phyloP scores from a whole-genome alignment of 345 rosid species.

The Aquilaria sinensis region DNA sequence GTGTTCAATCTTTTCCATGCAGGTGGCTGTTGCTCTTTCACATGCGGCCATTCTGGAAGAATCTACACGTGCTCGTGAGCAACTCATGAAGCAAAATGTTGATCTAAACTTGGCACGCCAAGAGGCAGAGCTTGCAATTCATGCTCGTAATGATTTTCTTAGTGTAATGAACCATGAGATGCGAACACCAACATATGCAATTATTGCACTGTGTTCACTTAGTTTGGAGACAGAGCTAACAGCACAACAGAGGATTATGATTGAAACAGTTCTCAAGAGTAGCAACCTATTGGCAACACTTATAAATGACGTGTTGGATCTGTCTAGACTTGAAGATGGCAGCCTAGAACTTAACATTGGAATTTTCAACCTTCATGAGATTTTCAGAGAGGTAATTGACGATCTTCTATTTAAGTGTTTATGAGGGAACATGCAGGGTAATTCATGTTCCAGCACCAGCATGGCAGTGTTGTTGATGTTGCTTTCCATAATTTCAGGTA shows the following conservation, averaged over 20 bases:
- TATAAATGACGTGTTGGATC: slow-evolving; percentile 84
- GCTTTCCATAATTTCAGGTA: slow-evolving; percentile 37
- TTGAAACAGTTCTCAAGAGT: slow-evolving; percentile 83
- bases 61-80: slow-evolving; percentile 83
- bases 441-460: neutral
- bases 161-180: slow-evolving; percentile 98
- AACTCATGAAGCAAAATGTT: slow-evolving; percentile 77
- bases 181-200: slow-evolving; percentile 93
- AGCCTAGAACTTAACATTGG: slow-evolving; percentile 62
- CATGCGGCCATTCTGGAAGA: slow-evolving; percentile 96
- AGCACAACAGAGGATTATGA: slow-evolving; percentile 82
- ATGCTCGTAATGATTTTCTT: slow-evolving; percentile 91
- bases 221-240: slow-evolving; percentile 75
- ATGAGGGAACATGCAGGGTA: neutral
- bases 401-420: neutral
- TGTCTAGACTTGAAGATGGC: slow-evolving; percentile 91
- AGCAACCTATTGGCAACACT: slow-evolving; percentile 85
- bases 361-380: slow-evolving; percentile 56
- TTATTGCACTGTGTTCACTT: slow-evolving; percentile 82
- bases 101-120: slow-evolving; percentile 75
- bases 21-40: slow-evolving; percentile 98
- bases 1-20: slow-evolving; percentile 4
- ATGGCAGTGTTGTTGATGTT: slow-evolving; percentile 4
- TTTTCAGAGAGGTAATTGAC: slow-evolving; percentile 62
- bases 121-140: slow-evolving; percentile 87